These are phyloP conservation scores for Aspergillus puulaauensis DNA, from an alignment of 2,329 filamentous ascomycete genomes.

Conservation along the genomic window DNA sequence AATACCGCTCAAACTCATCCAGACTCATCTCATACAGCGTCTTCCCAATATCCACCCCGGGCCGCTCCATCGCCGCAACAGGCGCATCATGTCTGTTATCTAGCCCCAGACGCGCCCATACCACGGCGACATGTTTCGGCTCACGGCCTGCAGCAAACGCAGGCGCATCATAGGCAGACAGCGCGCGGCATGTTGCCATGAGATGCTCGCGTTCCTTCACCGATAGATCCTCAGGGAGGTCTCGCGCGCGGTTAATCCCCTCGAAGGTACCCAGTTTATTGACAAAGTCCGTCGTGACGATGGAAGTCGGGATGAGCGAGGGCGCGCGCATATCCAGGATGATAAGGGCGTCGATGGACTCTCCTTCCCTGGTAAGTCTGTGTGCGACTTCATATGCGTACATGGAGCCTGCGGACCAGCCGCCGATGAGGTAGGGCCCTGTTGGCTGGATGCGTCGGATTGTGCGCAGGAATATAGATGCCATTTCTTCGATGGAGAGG, in stretches of 20 bases:
- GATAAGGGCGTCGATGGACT: neutral
- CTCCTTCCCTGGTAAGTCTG: slow-evolving; percentile 3
- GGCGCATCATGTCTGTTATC: neutral
- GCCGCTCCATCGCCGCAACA: neutral
- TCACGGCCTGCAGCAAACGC: neutral
- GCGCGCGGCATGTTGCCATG: neutral
- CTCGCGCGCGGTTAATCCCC: slow-evolving; percentile 5
- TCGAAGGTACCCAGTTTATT: neutral
- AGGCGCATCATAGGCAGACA: neutral
- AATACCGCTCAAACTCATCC: neutral
- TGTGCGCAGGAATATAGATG: neutral
- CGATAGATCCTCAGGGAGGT: neutral
- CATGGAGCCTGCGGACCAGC: slow-evolving; percentile 8
- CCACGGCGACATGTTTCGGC: neutral
- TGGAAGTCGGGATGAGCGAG: neutral
- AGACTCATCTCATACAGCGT: slow-evolving; percentile 1
- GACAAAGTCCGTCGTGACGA: slow-evolving; percentile 6
- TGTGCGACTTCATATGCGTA: slow-evolving; percentile 11
- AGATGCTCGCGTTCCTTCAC: neutral
- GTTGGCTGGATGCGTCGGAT: slow-evolving; percentile 8
- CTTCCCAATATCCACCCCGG: neutral
- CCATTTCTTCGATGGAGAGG: slow-evolving; percentile 7
- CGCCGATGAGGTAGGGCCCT: slow-evolving; percentile 10
- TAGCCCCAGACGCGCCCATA: neutral
- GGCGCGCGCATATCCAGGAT: slow-evolving; percentile 9